These are phyloP conservation scores for Truncatella angustata DNA, from an alignment of 2,329 filamentous ascomycete genomes.

Conservation along the genomic window DNA sequence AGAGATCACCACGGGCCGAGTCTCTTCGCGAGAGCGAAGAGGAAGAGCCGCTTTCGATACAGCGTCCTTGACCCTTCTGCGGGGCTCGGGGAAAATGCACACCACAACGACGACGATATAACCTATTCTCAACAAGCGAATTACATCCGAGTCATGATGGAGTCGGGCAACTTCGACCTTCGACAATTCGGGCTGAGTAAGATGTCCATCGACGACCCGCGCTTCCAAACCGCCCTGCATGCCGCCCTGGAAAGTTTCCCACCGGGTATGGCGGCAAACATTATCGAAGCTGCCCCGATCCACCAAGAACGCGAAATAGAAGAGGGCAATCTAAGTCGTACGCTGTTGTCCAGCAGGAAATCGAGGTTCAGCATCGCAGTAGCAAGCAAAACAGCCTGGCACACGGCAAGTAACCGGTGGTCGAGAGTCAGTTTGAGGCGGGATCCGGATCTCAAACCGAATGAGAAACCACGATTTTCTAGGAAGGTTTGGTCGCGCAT, in stretches of 20 bases:
- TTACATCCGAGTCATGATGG: constrained; percentile 3
- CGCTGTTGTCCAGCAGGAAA: not conserved
- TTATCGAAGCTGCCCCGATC: not conserved
- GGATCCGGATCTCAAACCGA: not conserved
- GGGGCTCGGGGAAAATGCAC: constrained; percentile 1
- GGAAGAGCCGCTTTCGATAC: not conserved
- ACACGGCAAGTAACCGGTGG: constrained; percentile 1
- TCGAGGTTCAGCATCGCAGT: not conserved
- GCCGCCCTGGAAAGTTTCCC: constrained; percentile 3
- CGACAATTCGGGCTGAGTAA: not conserved
- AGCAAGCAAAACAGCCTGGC: constrained; percentile 1
- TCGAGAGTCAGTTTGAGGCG: not conserved
- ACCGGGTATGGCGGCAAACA: not conserved
- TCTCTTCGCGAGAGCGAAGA: not conserved
- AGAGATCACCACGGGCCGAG: not conserved
- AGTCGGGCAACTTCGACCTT: constrained; percentile 5
- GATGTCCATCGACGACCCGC: not conserved
- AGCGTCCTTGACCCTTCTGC: constrained; percentile 1
- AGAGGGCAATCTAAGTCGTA: not conserved
- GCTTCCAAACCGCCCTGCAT: not conserved
- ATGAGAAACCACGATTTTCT: not conserved
- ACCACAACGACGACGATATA: not conserved
- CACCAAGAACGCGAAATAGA: not conserved
- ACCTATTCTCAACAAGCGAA: not conserved
- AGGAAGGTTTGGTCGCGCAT: constrained; percentile 1